Base-by-base conservation (phyloP, 768 basidiomycete genomes). In the Kondoa subrosea region DNA sequence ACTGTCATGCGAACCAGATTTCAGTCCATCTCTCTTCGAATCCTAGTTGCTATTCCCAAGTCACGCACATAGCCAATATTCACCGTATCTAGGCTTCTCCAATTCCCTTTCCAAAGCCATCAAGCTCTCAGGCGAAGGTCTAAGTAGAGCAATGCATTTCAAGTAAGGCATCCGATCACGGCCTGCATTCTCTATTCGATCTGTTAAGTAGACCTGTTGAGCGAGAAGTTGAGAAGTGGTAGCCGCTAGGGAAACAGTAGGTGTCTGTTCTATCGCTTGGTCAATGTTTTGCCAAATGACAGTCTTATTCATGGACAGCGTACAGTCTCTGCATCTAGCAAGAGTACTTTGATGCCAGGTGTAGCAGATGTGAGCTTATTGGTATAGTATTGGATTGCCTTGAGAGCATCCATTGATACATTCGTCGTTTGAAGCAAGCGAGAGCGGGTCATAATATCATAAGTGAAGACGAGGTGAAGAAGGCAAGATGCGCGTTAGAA, bases 21-120 rank as follows among this genome's bases (percentile, higher is more conserved):
- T n/a, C n/a, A n/a, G n/a, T n/a, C n/a, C n/a, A n/a, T n/a, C n/a
- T n/a, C n/a, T n/a, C n/a, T n/a, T n/a, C n/a, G n/a, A n/a, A n/a
- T n/a, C n/a, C n/a, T n/a, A n/a, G n/a, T n/a, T n/a, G n/a, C n/a
- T n/a, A n/a, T 64, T 60, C 66, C 59, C 59, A 31, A 50, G 57
- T 79, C 82, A 90, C 93, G 87, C 84, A 97, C 93, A 99, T 76
- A 99, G 80, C 82, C 93, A 97, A 79, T 99, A 99, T 79, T 91
- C 91, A 76, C 91, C 91, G 74, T 97, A 99, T 78, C 87, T 87
- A 12, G 92, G 93, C 74, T 90, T 87, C 40, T 81, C 82, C 34
- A 99, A 81, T 75, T 99, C 95, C 66, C 82, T 80, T 72, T 87
- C 87, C 66, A 96, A 81, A 29, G 87, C 87, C 66, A 85, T 85